Base-by-base conservation (phyloP, 2,329 filamentous ascomycete genomes). In the Trichoderma harzianum region DNA sequence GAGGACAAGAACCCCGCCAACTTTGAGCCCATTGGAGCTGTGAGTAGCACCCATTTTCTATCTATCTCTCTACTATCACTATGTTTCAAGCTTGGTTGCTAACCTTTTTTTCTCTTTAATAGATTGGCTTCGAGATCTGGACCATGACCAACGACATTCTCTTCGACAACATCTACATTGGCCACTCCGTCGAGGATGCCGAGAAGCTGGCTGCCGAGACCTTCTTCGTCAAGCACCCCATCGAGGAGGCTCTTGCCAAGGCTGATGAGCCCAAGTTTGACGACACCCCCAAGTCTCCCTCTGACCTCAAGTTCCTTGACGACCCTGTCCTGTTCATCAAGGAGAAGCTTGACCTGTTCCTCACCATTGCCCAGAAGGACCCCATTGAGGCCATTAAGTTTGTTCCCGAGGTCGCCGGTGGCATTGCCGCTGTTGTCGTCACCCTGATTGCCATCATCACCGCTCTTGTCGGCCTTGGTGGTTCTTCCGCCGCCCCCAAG, bases 131-230 rank as follows among this genome's bases (percentile, higher is more conserved):
- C 80, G 96, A 99, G 85, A 95, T 99, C 86, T 99, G 96, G 96
- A 98, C 96, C 79, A 99, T 99, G 96, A 95, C 98, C 86, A 97
- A 91, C 83, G 93, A 98, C 81, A 98, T 99, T 78, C 92, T 98
- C 79, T 98, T 99, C 79, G 94, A 98, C 90, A 99, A 99, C 91
- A 97, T 99, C 88, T 99, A 98, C 90, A 94, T 99, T 82, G 96
- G 96, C 75, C 96, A 99, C 90, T 98, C 95, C 24, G 83, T 96
- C 77, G 94, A 94, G 80, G 96, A 99, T 77, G 96, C 96, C 74
- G 90, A 92, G 83, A 92, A 95, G 86, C 87, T 99, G 80, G 92
- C 94, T 78, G 88, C 92, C 75, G 93, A 97, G 88, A 93, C 94
- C 70, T 99, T 95, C 83, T 91, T 93, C 80, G 84, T 94, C 85